Evolutionary conservation across 306 rosid genomes (phyloP).

Genomic region (Begonia masoniana): DNA sequence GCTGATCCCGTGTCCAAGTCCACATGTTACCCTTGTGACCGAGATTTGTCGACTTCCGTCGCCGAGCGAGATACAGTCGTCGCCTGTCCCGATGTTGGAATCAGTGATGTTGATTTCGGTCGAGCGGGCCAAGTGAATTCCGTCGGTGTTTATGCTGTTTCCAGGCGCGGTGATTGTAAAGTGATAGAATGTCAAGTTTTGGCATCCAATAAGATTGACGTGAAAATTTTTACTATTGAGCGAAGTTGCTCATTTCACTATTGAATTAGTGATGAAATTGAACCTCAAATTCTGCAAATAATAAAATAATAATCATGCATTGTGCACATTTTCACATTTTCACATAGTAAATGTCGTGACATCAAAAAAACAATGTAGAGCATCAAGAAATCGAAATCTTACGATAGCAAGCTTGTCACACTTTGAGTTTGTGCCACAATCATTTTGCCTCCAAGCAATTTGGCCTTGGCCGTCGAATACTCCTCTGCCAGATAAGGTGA

Average conservation of each 20-base stretch:
- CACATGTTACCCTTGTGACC: slow-evolving; percentile 5
- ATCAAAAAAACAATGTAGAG: no score
- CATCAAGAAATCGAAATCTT: neutral
- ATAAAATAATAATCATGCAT: no score
- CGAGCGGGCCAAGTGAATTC: slow-evolving; percentile 12
- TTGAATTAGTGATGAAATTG: slow-evolving; percentile 6
- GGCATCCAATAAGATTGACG: neutral
- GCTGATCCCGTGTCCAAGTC: slow-evolving; percentile 15
- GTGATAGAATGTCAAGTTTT: slow-evolving; percentile 2
- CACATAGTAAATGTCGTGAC: no score
- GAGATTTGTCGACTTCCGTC: slow-evolving; percentile 7
- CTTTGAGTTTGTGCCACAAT: neutral
- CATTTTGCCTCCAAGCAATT: slow-evolving; percentile 16
- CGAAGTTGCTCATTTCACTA: slow-evolving; percentile 2
- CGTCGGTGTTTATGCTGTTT: slow-evolving; percentile 11
- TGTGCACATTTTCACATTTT: no score
- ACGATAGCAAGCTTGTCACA: slow-evolving; percentile 7
- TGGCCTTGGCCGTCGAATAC: slow-evolving; percentile 32
- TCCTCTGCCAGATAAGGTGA: slow-evolving; percentile 31
- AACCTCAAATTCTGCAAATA: slow-evolving; percentile 1
- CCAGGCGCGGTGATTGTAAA: slow-evolving; percentile 8
- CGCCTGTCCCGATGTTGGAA: slow-evolving; percentile 8
- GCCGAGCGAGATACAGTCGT: slow-evolving; percentile 15
- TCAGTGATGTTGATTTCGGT: slow-evolving; percentile 4
- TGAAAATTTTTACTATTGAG: slow-evolving; percentile 13